Conservation (phyloP, 1,284 basidiomycete species). For the Malassezia furfur region DNA sequence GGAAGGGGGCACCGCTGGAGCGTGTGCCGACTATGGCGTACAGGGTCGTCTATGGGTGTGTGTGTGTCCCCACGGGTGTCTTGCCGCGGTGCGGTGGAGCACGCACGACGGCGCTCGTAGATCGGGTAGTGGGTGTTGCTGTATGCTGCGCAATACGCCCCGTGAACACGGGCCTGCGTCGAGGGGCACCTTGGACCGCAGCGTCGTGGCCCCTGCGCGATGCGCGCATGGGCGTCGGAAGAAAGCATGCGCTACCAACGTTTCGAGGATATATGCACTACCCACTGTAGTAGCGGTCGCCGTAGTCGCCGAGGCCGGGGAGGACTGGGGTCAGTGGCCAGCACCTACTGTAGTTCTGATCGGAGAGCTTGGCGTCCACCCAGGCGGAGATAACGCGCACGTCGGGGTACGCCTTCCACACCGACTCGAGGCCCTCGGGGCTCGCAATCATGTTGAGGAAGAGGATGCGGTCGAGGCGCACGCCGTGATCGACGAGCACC, state of each 20-base stretch:
- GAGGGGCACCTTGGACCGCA: constrained; percentile 14
- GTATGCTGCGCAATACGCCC: constrained; percentile 15
- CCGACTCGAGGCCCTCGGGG: constrained; percentile 78
- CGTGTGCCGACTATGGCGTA: too few relatives aligned
- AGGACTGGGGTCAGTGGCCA: constrained; percentile 20
- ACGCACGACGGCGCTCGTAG: too few relatives aligned
- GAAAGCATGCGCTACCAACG: neutral
- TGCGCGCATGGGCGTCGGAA: neutral
- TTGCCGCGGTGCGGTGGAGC: too few relatives aligned
- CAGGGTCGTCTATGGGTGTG: too few relatives aligned
- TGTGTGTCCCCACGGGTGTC: too few relatives aligned
- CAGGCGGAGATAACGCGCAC: constrained; percentile 81
- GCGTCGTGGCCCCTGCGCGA: neutral
- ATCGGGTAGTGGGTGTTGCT: neutral
- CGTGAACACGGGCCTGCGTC: neutral
- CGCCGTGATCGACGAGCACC: constrained; percentile 75
- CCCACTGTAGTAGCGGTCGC: constrained; percentile 42
- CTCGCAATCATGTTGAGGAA: constrained; percentile 92
- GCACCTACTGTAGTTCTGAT: constrained; percentile 51
- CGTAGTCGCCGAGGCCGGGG: constrained; percentile 44
- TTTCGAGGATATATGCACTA: constrained; percentile 1
- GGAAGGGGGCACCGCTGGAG: too few relatives aligned
- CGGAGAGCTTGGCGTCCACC: constrained; percentile 90
- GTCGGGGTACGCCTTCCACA: constrained; percentile 69
- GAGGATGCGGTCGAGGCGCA: constrained; percentile 69